Conservation (phyloP, 371 early-diverging fungal species). For the Ordospora colligata region DNA sequence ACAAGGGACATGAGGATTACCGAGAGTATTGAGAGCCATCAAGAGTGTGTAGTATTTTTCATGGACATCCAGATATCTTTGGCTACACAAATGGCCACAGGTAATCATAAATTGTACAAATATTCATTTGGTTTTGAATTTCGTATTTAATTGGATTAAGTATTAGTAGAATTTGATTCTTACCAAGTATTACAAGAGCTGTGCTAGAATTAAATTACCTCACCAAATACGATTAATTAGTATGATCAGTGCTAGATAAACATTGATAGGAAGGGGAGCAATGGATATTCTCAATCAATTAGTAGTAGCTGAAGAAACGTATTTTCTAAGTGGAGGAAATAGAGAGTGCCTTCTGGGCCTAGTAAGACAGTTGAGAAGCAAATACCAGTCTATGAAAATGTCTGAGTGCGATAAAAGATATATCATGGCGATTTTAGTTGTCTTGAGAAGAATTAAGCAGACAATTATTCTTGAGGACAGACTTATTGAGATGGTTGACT, state of each 20-base stretch:
- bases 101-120: too few species aligned
- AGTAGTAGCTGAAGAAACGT: neutral
- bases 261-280: neutral
- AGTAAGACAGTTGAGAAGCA: neutral
- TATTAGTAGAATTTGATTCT: too few species aligned
- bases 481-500: constrained; percentile 12
- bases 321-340: neutral
- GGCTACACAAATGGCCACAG: too few species aligned
- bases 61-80: too few species aligned
- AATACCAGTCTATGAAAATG: neutral
- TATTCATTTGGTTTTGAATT: too few species aligned
- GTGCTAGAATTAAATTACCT: too few species aligned
- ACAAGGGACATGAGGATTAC: neutral
- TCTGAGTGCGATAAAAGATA: neutral
- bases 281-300: neutral
- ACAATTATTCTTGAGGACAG: constrained; percentile 12
- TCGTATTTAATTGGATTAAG: too few species aligned
- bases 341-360: neutral
- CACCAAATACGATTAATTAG: constrained; percentile 7
- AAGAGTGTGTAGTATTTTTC: too few species aligned
- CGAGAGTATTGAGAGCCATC: neutral
- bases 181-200: too few species aligned
- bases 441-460: constrained; percentile 1
- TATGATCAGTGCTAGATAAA: too few species aligned
- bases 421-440: neutral